These are phyloP conservation scores for Gynostemma pentaphyllum DNA, from an alignment of 306 rosid species.

Conservation along the genomic window DNA sequence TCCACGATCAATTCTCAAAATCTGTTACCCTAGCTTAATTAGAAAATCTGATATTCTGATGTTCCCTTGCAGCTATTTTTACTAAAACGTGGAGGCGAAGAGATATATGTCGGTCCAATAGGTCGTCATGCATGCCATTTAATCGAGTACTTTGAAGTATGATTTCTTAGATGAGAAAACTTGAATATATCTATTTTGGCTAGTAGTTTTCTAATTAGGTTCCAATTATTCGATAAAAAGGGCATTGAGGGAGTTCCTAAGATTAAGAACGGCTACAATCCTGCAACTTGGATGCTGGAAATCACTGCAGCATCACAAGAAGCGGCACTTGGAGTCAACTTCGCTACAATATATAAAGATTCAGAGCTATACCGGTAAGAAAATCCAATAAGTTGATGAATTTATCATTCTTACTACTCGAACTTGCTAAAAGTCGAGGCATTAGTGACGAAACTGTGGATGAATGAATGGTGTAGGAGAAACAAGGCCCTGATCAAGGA, in stretches of 20 bases:
- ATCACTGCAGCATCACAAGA: constrained; percentile 42
- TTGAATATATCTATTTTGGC: not conserved
- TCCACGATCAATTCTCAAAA: not conserved
- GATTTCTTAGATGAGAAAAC: not conserved
- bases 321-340: constrained; percentile 40
- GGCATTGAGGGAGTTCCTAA: constrained; percentile 38
- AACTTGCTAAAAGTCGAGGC: not conserved
- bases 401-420: not conserved
- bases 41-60: not conserved
- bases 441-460: not conserved
- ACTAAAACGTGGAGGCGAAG: constrained; percentile 56
- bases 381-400: not conserved
- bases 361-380: constrained; percentile 50
- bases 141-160: constrained; percentile 48
- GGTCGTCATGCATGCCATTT: constrained; percentile 42
- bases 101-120: constrained; percentile 48
- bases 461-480: too few species aligned
- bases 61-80: not conserved
- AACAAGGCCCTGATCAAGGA: constrained; percentile 59
- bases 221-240: constrained; percentile 17
- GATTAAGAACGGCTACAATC: constrained; percentile 71
- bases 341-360: constrained; percentile 35
- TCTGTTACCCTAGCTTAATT: not conserved
- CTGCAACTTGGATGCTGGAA: constrained; percentile 96
- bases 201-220: not conserved